Base-by-base conservation (phyloP, 768 basidiomycete species). In the Auricularia sp. region DNA sequence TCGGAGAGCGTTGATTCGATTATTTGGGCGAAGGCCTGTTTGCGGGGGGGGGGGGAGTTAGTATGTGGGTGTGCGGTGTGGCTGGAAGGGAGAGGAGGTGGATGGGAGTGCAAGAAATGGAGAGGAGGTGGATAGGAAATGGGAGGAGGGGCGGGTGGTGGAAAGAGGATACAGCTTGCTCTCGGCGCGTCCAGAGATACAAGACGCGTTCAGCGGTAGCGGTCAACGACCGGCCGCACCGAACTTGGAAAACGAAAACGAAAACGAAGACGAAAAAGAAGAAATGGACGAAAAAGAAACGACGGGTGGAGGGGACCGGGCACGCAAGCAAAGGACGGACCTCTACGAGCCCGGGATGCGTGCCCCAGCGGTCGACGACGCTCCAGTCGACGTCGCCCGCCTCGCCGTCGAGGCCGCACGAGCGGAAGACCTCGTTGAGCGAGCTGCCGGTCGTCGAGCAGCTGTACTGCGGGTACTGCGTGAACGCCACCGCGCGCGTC, bases 361-460 rank as follows among this genome's bases (percentile, higher is more conserved):
- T 93, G 8, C 94, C 94, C 97, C 97, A 99, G 34, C 97, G 84
- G 77, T 99, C 97, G 72, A 99, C 90, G 5, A 98, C 94, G 73
- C 92, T 96, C 97, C 97, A 99, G 71, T 93, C 84, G 29, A 99
- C 78, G 61, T 80, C 79, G 62, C 82, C 88, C 68, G 80, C 76
- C 63, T 83, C 87, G 35, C 87, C 88, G 44, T 79, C 77, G 70
- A 80, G 84, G 62, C 84, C 83, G 70, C 76, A 78, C 73, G 68
- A 68, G 64, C 89, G 79, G 71, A 84, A 95, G 34, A 99, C 77
- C 74, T 99, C 97, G 71, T 98, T 99, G 72, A 99, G 73, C 74
- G 92, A 95, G 77, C 94, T 97, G 62, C 97, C 97, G 0, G 97
- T 98, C 11, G 97, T 99, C 67, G 92, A 95, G 76, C 97, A 99